Base-by-base conservation (phyloP, 306 rosid genomes). In the Urtica urens region DNA sequence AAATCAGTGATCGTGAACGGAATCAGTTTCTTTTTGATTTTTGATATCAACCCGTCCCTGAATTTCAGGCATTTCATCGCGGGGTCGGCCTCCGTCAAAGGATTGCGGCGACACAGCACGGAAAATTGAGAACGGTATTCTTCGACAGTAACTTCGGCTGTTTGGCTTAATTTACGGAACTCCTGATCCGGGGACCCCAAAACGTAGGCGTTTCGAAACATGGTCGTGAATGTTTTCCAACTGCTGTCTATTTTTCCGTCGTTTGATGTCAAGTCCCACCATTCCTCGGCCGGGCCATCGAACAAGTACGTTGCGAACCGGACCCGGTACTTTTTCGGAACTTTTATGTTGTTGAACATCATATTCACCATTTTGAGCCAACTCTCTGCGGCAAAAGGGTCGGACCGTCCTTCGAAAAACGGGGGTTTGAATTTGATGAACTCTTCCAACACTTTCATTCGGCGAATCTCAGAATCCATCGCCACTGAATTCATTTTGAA, bases 371-470 rank as follows among this genome's bases (percentile, higher is more conserved):
- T 10, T 41, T 41, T 41, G 22, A 41, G 19, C 46, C 46, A 41
- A 0, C 1, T 41, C 24, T 41, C 46, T 7, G 46, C 46, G 0
- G 19, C 22, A 9, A 18, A 19, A 41, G 17, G 46, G 1, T 41
- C 46, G 7, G 46, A 41, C 3, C 5, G 10, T 10, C 46, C 46
- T 18, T 41, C 24, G 3, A 41, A 41, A 22, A 16, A 0, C 9
- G 46, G 46, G 20, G 46, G 46, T 41, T 41, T 41, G 23, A 19
- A 41, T 10, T 41, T 41, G 22, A 41, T 41, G 3, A 41, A 41
- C 14, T 8, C 46, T 21, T 15, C 20, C 2, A 18, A 6, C 10
- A 15, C 13, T 8, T 18, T 41, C 19, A 10, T 41, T 3, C 46
- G 46, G 25, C 20, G 20, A 24, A 13, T 24, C 20, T 41, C 24